Percentiles rank a stretch among this genome's conserved stretches.
phyloP scores from a whole-genome alignment of 257 asterid genomes.

The Eucommia ulmoides region DNA sequence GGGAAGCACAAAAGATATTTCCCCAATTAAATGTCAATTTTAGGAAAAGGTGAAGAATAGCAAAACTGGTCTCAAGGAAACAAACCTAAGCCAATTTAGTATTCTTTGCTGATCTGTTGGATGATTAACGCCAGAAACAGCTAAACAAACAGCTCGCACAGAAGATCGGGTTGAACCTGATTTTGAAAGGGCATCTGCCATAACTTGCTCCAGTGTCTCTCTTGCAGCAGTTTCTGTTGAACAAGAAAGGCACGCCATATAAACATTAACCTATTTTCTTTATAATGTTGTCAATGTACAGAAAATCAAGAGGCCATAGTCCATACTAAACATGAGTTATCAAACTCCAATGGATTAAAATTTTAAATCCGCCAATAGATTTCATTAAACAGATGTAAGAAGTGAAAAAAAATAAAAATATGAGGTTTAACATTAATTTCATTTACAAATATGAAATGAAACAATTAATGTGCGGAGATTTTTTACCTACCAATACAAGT shows the following conservation, averaged over 20 bases:
- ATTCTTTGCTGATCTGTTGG: conserved; percentile 60
- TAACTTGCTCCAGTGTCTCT: conserved; percentile 61
- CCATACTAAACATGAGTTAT: no score
- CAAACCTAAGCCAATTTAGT: conserved; percentile 63
- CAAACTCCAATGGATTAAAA: no score
- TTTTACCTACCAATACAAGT: no score
- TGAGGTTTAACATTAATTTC: no score
- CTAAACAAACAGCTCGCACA: conserved; percentile 76
- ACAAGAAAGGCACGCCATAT: conserved; percentile 3
- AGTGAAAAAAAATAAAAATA: no score
- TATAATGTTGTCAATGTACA: no score
- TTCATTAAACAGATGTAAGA: no score
- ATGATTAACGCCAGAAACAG: conserved; percentile 74
- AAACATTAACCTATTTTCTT: no score
- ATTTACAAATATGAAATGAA: no score
- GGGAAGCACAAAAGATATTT: not conserved
- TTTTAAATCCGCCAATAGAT: no score
- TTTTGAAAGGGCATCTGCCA: conserved; percentile 70
- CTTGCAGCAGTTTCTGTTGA: conserved; percentile 64
- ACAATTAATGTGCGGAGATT: no score
- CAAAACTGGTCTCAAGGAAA: not conserved
- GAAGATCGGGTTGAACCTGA: conserved; percentile 49
- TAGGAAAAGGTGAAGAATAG: not conserved
- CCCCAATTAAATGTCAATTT: not conserved
- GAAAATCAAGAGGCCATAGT: no score